A percentile compares a stretch with the other conserved stretches of the same genome.
These are phyloP conservation scores for Lenzites betulinus DNA, from an alignment of 768 basidiomycete genomes.

Conservation along the genomic window DNA sequence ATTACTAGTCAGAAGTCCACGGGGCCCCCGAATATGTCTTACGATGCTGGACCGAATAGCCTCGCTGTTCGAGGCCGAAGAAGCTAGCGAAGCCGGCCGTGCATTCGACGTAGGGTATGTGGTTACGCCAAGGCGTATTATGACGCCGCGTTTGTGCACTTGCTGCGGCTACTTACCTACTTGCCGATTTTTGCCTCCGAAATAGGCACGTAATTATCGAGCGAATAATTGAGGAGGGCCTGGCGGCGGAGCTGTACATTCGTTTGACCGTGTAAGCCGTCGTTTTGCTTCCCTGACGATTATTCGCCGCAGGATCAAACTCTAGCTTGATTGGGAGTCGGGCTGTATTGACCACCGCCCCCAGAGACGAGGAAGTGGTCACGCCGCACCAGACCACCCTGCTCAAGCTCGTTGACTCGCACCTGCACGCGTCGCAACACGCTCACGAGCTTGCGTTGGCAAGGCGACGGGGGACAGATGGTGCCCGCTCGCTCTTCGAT, in stretches of 20 bases:
- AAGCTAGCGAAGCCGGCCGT: constrained; percentile 61
- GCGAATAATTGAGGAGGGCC: constrained; percentile 59
- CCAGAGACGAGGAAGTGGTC: constrained; percentile 70
- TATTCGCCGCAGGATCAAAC: background rate
- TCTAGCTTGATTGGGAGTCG: background rate
- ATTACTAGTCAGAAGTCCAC: constrained; percentile 52
- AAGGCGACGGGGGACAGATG: constrained; percentile 42
- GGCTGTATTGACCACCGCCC: background rate
- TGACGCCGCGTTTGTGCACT: background rate
- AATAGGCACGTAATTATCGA: constrained; percentile 65
- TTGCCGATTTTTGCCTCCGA: constrained; percentile 1
- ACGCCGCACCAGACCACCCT: constrained; percentile 87
- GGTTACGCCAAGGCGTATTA: background rate
- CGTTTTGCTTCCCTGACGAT: background rate
- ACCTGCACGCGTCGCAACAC: constrained; percentile 54
- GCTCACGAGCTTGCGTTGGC: constrained; percentile 37
- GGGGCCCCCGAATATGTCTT: constrained; percentile 67
- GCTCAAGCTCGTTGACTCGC: constrained; percentile 85
- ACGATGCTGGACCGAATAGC: constrained; percentile 72
- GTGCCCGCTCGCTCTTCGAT: constrained; percentile 37
- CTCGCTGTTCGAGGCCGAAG: constrained; percentile 65
- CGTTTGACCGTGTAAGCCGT: constrained; percentile 59
- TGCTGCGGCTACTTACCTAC: background rate
- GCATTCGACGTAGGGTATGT: constrained; percentile 78
- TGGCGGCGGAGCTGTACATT: constrained; percentile 60